Base-by-base conservation (phyloP, 768 basidiomycete genomes). In the Tubosaeta sp. region DNA sequence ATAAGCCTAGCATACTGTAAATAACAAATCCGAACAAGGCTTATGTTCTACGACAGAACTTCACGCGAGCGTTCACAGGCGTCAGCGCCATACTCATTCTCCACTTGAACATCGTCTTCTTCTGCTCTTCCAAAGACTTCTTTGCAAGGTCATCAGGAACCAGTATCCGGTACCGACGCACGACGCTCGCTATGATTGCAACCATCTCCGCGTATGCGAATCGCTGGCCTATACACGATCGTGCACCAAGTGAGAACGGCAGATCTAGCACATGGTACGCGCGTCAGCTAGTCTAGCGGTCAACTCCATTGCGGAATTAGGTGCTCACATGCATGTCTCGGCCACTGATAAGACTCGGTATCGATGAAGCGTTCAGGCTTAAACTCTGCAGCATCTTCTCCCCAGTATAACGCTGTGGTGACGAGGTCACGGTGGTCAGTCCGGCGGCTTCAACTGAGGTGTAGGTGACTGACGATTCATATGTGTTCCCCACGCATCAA, bases 311-410 rank as follows among this genome's bases (percentile, higher is more conserved):
- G 11, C 44, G 8, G 2, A 30, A 19, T 10, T 6, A 14, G 16
- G 12, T 19, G 41, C 76, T 40, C 49, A 76, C 77, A 78, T 13
- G 76, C 78, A 48, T 78, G 69, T 21, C 79, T 72, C 13, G 77
- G 79, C 78, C 78, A 81, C 27, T 69, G 68, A 48, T 80, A 79
- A 1, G 69, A 63, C 6, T 70, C 70, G 0, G 75, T 78, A 46
- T 80, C 78, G 24, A 81, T 67, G 59, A 80, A 81, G 0, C 76
- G 71, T 40, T 76, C 75, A 0, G 78, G 78, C 41, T 64, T 77
- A 67, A 78, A 81, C 18, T 71, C 69, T 10, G 52, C 61, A 0
- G 49, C 67, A 46, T 80, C 77, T 12, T 68, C 59, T 6, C 79
- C 79, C 79, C 79, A 80, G 41, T 76, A 69, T 16, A 76, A 62